Conservation (phyloP, 768 basidiomycete genomes). For the Kwoniella shandongensis region DNA sequence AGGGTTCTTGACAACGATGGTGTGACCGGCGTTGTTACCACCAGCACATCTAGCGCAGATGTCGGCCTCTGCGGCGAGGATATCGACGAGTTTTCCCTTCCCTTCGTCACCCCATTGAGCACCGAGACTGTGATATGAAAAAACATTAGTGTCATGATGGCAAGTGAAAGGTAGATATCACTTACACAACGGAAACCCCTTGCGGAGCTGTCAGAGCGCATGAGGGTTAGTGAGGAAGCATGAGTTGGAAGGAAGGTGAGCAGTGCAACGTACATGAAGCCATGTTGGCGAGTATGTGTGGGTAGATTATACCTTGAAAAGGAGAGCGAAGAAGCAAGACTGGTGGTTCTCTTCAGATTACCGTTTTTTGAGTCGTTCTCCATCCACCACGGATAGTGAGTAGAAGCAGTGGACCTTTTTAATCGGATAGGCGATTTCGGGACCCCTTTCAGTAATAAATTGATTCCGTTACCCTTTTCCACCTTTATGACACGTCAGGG, state of each 20-base stretch:
- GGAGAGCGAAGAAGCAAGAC: neutral
- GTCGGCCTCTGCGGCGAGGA: constrained; percentile 83
- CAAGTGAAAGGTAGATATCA: constrained; percentile 1
- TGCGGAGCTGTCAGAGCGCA: constrained; percentile 37
- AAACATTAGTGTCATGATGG: neutral
- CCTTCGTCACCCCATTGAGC: constrained; percentile 57
- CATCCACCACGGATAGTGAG: neutral
- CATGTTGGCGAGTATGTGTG: constrained; percentile 15
- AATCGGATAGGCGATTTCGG: neutral
- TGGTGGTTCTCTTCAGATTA: neutral
- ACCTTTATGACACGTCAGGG: no score
- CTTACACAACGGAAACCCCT: constrained; percentile 51
- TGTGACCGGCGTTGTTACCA: constrained; percentile 98
- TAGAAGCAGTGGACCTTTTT: neutral
- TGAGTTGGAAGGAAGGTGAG: no score
- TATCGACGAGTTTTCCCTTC: constrained; percentile 83
- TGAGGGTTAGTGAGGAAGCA: neutral
- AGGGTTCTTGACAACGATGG: constrained; percentile 80
- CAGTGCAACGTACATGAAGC: constrained; percentile 25
- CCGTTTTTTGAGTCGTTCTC: neutral
- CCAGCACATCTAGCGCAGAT: constrained; percentile 95
- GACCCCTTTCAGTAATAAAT: neutral
- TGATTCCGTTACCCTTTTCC: no score
- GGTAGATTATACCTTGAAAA: neutral
- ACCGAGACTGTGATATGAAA: constrained; percentile 46